Evolutionary conservation across 345 rosid species (phyloP).

Genomic region (Mercurialis annua): DNA sequence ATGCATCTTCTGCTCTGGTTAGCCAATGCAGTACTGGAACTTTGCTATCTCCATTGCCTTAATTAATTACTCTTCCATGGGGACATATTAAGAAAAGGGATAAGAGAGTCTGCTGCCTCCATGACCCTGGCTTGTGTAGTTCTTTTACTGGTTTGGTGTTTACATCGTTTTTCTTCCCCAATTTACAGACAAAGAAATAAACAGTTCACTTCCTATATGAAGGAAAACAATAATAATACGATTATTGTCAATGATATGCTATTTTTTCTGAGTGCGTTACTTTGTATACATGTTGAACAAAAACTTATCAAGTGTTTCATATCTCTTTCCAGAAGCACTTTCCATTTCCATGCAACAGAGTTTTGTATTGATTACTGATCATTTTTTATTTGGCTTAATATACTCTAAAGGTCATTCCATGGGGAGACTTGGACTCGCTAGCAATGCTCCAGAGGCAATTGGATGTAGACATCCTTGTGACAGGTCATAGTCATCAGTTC

Average conservation of each 20-base stretch:
- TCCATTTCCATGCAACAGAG: too few species aligned
- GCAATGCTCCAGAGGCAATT: slow-evolving; percentile 96
- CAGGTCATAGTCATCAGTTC: slow-evolving; percentile 97
- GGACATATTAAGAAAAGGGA: neutral
- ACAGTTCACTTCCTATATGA: neutral
- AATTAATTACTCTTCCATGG: neutral
- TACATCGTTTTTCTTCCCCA: too few species aligned
- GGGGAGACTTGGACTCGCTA: slow-evolving; percentile 94
- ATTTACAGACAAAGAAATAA: too few species aligned
- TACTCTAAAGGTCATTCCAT: slow-evolving; percentile 69
- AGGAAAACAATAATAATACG: neutral
- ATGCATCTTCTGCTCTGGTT: neutral
- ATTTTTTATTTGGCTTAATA: neutral
- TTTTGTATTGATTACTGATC: neutral
- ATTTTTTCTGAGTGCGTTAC: neutral
- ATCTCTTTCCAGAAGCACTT: too few species aligned
- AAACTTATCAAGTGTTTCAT: too few species aligned
- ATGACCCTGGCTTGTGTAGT: too few species aligned
- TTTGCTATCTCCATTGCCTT: too few species aligned
- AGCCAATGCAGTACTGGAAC: too few species aligned
- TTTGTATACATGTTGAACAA: too few species aligned
- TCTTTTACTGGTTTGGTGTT: too few species aligned
- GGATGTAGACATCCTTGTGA: slow-evolving; percentile 90
- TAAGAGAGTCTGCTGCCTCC: too few species aligned
- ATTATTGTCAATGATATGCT: neutral